Evolutionary conservation across 2,329 filamentous ascomycete species (phyloP).

Genomic region (Pseudocercospora pini-densiflorae): DNA sequence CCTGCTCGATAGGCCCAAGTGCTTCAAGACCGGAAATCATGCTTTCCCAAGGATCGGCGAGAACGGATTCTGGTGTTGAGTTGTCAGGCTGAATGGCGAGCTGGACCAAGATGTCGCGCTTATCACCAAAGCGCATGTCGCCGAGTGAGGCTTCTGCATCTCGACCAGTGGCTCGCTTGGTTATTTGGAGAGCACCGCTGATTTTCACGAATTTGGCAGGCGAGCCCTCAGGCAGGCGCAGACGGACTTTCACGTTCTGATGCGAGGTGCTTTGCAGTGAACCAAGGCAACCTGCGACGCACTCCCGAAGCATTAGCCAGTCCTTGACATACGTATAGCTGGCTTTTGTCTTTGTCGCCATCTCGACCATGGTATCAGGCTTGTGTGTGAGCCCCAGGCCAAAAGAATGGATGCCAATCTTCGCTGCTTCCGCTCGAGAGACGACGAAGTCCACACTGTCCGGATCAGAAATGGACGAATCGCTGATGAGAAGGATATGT

Average conservation of each 20-base stretch:
- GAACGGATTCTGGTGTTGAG: conserved; percentile 77
- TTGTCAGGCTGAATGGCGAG: conserved; percentile 90
- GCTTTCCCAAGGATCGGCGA: conserved; percentile 95
- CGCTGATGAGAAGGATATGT: conserved; percentile 94
- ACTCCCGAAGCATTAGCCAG: conserved; percentile 99
- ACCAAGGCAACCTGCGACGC: conserved; percentile 89
- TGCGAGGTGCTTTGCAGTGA: conserved; percentile 94
- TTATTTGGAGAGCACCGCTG: conserved; percentile 92
- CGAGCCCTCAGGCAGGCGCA: conserved; percentile 92
- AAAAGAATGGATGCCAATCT: conserved; percentile 97
- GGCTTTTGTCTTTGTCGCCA: conserved; percentile 93
- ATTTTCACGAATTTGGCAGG: conserved; percentile 99
- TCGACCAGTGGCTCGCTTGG: conserved; percentile 90
- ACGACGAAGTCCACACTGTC: conserved; percentile 98
- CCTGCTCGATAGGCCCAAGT: conserved; percentile 81
- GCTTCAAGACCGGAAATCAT: conserved; percentile 95
- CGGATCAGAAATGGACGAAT: conserved; percentile 90
- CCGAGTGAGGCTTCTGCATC: conserved; percentile 93
- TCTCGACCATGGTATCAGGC: conserved; percentile 97
- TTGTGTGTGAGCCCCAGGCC: conserved; percentile 96
- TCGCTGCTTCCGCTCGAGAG: conserved; percentile 93
- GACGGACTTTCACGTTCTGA: conserved; percentile 95
- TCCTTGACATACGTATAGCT: conserved; percentile 99
- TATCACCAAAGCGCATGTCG: conserved; percentile 93
- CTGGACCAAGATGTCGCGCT: conserved; percentile 91